A percentile compares a stretch with the other conserved stretches of the same genome.
phyloP scores from a whole-genome alignment of 2,329 filamentous ascomycete species.

The Daldinia sp. region DNA sequence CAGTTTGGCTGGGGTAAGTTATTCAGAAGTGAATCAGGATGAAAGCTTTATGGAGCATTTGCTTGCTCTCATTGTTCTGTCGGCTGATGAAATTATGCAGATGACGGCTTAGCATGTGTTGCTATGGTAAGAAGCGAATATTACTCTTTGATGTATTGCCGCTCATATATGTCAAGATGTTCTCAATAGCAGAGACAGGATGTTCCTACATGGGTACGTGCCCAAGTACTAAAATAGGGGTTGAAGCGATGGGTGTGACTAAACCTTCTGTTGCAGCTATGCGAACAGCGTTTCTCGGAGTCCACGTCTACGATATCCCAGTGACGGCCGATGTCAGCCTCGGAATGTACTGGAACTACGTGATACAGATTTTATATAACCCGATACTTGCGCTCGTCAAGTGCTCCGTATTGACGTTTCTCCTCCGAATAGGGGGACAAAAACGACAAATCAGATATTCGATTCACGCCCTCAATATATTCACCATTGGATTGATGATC shows the following conservation, averaged over 20 bases:
- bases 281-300: constrained; percentile 32
- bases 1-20: constrained; percentile 39
- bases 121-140: constrained; percentile 19
- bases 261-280: constrained; percentile 25
- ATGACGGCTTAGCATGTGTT: constrained; percentile 28
- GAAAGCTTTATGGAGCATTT: background rate
- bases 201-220: constrained; percentile 37
- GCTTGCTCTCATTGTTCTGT: background rate
- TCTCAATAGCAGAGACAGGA: constrained; percentile 37
- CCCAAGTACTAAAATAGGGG: background rate
- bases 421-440: constrained; percentile 44
- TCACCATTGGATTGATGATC: constrained; percentile 43
- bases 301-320: constrained; percentile 36
- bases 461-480: constrained; percentile 42
- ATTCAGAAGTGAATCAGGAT: background rate
- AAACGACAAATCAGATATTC: constrained; percentile 36
- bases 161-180: constrained; percentile 19
- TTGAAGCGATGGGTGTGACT: background rate
- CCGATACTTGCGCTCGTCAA: constrained; percentile 47
- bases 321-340: constrained; percentile 35
- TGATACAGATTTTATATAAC: constrained; percentile 45
- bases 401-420: constrained; percentile 46
- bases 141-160: background rate
- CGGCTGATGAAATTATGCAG: constrained; percentile 16
- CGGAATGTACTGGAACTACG: constrained; percentile 40